phyloP scores from a whole-genome alignment of 2,329 filamentous ascomycete species.

The Aspergillus ustus region DNA sequence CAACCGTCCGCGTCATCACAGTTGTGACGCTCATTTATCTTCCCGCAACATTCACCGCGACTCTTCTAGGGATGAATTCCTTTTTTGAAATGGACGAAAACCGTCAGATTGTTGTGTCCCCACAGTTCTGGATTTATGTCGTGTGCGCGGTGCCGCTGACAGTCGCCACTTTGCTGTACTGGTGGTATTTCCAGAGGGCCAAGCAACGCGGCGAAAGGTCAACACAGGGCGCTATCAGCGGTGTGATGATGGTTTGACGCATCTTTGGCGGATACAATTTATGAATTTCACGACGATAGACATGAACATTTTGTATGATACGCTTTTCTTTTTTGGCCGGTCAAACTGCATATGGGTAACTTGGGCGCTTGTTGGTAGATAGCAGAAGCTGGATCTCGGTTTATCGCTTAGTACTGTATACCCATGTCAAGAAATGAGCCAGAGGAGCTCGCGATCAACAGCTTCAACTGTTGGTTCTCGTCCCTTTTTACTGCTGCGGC shows the following conservation, averaged over 20 bases:
- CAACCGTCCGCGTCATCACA: constrained; percentile 35
- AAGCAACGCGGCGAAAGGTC: constrained; percentile 10
- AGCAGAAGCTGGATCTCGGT: background rate
- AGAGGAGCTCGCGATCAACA: constrained; percentile 9
- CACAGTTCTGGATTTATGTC: constrained; percentile 48
- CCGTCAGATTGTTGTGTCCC: constrained; percentile 35
- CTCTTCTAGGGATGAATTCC: constrained; percentile 49
- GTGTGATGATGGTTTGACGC: background rate
- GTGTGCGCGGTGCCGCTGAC: constrained; percentile 37
- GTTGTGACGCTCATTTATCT: constrained; percentile 38
- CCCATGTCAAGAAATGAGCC: constrained; percentile 7
- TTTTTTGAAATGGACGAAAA: constrained; percentile 42
- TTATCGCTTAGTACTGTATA: background rate
- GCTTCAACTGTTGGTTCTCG: background rate
- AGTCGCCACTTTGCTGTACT: constrained; percentile 35
- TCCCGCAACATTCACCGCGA: constrained; percentile 44
- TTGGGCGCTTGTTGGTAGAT: background rate
- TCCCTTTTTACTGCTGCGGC: constrained; percentile 4
- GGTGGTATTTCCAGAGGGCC: constrained; percentile 18
- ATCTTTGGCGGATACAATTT: background rate
- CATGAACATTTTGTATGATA: background rate
- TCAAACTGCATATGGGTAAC: background rate
- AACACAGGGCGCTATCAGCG: background rate
- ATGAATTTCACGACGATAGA: background rate
- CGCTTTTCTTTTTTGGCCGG: background rate